A percentile compares a stretch with the other conserved stretches of the same genome.
These are phyloP conservation scores for Pleurotus sapidus DNA, from an alignment of 768 basidiomycete genomes.

Conservation along the genomic window DNA sequence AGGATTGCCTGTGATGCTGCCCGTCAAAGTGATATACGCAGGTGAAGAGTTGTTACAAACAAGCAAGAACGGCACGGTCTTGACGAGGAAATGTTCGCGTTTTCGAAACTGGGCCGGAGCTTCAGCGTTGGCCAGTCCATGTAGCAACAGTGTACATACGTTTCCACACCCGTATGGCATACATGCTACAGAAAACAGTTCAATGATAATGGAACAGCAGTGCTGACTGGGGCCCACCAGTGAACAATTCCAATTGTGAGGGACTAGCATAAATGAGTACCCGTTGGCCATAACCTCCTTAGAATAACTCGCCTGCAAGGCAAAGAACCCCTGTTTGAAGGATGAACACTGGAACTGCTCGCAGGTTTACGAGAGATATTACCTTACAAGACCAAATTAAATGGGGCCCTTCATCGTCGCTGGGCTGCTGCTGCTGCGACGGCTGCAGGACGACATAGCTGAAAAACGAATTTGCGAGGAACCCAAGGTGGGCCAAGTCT, in stretches of 20 bases:
- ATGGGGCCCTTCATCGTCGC: background rate
- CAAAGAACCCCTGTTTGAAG: background rate
- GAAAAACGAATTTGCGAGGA: slow-evolving; percentile 3
- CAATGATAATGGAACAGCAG: background rate
- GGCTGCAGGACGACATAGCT: background rate
- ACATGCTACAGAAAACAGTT: background rate
- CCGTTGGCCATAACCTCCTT: too few species aligned
- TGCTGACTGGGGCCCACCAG: background rate
- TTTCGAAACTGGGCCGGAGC: background rate
- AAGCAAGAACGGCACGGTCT: background rate
- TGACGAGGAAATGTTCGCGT: background rate
- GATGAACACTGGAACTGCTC: background rate
- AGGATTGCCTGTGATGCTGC: background rate
- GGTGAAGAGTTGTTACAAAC: background rate
- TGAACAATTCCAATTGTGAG: slow-evolving; percentile 4
- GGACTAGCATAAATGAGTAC: background rate
- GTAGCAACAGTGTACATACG: background rate
- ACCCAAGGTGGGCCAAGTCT: background rate
- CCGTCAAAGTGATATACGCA: background rate
- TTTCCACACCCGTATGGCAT: background rate
- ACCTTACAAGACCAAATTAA: slow-evolving; percentile 2
- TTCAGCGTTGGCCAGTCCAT: background rate
- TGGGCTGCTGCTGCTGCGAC: background rate
- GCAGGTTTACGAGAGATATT: background rate
- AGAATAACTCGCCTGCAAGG: background rate